A percentile compares a stretch with the other conserved stretches of the same genome.
Evolutionary conservation across 169 alveolate species (phyloP).

Genomic region (Theileria orientalis): DNA sequence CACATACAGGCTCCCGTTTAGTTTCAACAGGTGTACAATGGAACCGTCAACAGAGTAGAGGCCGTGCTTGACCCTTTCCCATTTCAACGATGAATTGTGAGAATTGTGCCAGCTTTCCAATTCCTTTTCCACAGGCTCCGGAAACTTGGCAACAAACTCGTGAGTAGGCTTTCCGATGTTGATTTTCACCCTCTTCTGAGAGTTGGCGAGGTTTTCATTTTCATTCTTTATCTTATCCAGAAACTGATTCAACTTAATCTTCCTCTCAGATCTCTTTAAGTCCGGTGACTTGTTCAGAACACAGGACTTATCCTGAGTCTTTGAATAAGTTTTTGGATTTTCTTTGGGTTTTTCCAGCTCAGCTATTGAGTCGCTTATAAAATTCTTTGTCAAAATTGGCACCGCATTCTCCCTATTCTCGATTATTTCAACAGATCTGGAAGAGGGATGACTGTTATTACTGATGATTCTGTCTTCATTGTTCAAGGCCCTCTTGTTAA

Average conservation of each 20-base stretch:
- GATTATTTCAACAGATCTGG: no score
- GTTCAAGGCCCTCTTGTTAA: no score
- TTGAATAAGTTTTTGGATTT: no score
- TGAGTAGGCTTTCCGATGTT: slow-evolving; percentile 58
- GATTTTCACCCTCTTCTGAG: slow-evolving; percentile 10
- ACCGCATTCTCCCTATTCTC: no score
- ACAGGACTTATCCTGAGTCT: not conserved
- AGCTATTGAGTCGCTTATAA: no score
- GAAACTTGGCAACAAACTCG: slow-evolving; percentile 48
- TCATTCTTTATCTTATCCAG: not conserved
- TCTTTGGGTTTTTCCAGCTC: no score
- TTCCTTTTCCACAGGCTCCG: slow-evolving; percentile 63
- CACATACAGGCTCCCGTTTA: slow-evolving; percentile 60
- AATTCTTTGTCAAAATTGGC: no score
- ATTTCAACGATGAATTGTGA: slow-evolving; percentile 44
- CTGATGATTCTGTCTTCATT: no score
- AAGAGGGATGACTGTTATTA: no score
- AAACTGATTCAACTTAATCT: slow-evolving; percentile 2
- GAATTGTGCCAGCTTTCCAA: slow-evolving; percentile 61
- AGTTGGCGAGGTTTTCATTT: not conserved
- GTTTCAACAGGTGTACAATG: slow-evolving; percentile 27
- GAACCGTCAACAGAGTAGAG: slow-evolving; percentile 55
- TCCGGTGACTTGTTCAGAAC: not conserved
- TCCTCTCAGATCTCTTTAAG: not conserved
- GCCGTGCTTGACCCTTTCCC: slow-evolving; percentile 54